phyloP scores from a whole-genome alignment of 106 monocot species.

The Dendrobium officinale region DNA sequence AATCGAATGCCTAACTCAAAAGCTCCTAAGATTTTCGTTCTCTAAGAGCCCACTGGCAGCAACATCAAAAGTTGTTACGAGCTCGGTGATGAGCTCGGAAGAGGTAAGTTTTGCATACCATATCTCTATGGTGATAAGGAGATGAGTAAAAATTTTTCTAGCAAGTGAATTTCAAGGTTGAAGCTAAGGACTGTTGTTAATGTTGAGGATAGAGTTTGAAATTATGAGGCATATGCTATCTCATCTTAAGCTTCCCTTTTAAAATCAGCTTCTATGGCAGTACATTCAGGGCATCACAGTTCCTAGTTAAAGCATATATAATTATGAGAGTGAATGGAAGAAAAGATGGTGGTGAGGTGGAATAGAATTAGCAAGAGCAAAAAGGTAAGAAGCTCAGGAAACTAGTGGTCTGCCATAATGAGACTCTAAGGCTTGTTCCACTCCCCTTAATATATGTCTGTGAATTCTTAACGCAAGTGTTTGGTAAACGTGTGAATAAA shows the following conservation, averaged over 20 bases:
- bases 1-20: neutral
- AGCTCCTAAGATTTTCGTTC: conserved; percentile 1
- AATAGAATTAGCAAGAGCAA: conserved; percentile 21
- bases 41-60: conserved; percentile 1
- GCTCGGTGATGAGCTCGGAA: conserved; percentile 28
- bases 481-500: conserved; percentile 87
- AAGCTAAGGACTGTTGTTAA: conserved; percentile 39
- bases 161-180: conserved; percentile 51
- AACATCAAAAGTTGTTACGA: conserved; percentile 8
- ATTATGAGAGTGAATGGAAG: conserved; percentile 57
- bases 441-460: conserved; percentile 90
- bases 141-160: conserved; percentile 18
- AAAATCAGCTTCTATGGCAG: conserved; percentile 78
- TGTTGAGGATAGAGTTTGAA: neutral
- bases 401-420: conserved; percentile 82
- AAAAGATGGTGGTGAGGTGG: conserved; percentile 18
- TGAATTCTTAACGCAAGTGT: conserved; percentile 82
- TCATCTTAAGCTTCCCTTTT: conserved; percentile 19
- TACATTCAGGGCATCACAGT: conserved; percentile 71
- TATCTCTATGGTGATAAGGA: conserved; percentile 23
- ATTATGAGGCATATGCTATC: no score
- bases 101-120: conserved; percentile 28
- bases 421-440: conserved; percentile 79
- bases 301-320: conserved; percentile 94
- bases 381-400: conserved; percentile 80